These are phyloP conservation scores for Ammopiptanthus mongolicus DNA, from an alignment of 306 rosid species.

Conservation along the genomic window DNA sequence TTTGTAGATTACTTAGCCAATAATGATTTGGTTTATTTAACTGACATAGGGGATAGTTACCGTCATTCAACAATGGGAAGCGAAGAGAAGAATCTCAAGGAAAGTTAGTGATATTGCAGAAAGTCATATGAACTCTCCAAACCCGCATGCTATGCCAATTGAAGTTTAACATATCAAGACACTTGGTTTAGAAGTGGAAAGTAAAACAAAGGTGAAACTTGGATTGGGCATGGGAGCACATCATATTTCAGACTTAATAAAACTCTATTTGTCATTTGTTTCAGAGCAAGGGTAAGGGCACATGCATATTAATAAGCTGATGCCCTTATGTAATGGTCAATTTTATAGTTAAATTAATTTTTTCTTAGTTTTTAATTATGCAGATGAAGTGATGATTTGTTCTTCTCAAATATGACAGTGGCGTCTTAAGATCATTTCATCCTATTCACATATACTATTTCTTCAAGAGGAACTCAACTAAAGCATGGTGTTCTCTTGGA, in stretches of 20 bases:
- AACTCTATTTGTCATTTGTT: no score
- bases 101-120: constrained; percentile 16
- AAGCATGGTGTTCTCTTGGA: constrained; percentile 95
- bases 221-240: no score
- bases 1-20: not conserved
- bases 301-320: no score
- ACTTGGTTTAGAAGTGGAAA: not conserved
- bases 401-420: constrained; percentile 67
- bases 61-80: constrained; percentile 23
- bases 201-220: no score
- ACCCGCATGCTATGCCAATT: not conserved
- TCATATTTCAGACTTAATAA: no score
- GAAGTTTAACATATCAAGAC: not conserved
- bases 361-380: no score
- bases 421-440: constrained; percentile 83
- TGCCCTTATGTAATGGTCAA: no score
- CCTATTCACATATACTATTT: constrained; percentile 84
- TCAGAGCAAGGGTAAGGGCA: no score
- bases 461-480: constrained; percentile 90
- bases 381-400: no score
- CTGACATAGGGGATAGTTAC: constrained; percentile 26
- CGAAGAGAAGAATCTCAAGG: constrained; percentile 21
- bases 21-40: not conserved
- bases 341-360: no score
- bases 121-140: not conserved